Conservation (phyloP, 768 basidiomycete species). For the Termitomyces sp. region DNA sequence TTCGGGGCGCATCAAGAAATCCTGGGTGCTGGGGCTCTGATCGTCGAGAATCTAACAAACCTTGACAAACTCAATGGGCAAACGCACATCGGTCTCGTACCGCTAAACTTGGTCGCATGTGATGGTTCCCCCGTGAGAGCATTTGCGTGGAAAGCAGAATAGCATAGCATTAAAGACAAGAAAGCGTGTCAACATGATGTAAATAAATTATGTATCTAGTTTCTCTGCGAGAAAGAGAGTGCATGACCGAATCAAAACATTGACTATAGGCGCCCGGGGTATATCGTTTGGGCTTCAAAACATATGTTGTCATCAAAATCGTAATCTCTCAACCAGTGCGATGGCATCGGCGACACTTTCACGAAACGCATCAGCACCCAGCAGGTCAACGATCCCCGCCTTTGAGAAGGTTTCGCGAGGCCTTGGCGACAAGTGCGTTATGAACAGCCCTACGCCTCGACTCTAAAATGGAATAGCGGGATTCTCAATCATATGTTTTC, state of each 20-base stretch:
- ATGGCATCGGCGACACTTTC: slow-evolving; percentile 49
- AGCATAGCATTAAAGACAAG: slow-evolving; percentile 1
- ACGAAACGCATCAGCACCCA: slow-evolving; percentile 43
- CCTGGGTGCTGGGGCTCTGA: slow-evolving; percentile 55
- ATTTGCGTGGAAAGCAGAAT: slow-evolving; percentile 36
- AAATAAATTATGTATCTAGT: background rate
- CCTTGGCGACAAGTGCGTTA: slow-evolving; percentile 40
- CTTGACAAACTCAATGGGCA: slow-evolving; percentile 34
- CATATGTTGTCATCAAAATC: slow-evolving; percentile 1
- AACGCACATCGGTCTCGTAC: slow-evolving; percentile 46
- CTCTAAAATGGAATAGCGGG: slow-evolving; percentile 23
- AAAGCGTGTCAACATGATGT: background rate
- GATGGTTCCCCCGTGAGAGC: slow-evolving; percentile 75
- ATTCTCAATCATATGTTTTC: background rate
- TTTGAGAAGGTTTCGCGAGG: slow-evolving; percentile 39
- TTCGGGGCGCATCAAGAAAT: slow-evolving; percentile 56
- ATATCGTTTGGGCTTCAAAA: background rate
- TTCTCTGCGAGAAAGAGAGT: background rate
- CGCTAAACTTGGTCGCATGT: slow-evolving; percentile 48
- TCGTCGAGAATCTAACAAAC: slow-evolving; percentile 67
- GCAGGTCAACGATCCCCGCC: slow-evolving; percentile 44
- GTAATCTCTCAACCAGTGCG: slow-evolving; percentile 29
- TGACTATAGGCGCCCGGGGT: background rate
- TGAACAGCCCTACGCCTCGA: slow-evolving; percentile 45
- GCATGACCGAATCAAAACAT: background rate